Percentiles rank a stretch among this genome's conserved stretches.
Evolutionary conservation across 1,139 yeast genomes (phyloP).

Genomic region (Candida labiduridarum): DNA sequence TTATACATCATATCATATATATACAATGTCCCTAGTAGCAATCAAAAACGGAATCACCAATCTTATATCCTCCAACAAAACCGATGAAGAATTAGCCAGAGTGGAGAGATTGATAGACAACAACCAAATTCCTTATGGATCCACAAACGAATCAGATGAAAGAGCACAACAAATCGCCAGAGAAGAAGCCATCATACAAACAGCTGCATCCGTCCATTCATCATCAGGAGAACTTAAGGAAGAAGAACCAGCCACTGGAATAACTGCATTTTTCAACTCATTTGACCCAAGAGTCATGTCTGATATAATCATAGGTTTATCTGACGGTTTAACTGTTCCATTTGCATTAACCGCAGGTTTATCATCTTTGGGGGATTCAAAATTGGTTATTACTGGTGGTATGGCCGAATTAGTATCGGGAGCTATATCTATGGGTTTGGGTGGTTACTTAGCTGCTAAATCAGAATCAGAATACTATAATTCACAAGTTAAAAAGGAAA

Average conservation of each 20-base stretch:
- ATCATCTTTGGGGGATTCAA: constrained; percentile 74
- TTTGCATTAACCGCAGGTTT: constrained; percentile 84
- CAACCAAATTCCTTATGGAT: constrained; percentile 41
- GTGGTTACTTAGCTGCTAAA: constrained; percentile 80
- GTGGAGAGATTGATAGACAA: constrained; percentile 38
- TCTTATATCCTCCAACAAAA: constrained; percentile 23
- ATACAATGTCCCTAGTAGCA: constrained; percentile 40
- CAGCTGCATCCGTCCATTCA: constrained; percentile 17
- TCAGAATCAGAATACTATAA: constrained; percentile 74
- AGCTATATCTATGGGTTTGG: constrained; percentile 84
- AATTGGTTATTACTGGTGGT: constrained; percentile 80
- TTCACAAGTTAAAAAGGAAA: constrained; percentile 72
- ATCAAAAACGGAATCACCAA: constrained; percentile 38
- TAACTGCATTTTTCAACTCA: constrained; percentile 39
- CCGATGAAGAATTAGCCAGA: constrained; percentile 36
- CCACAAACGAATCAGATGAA: constrained; percentile 31
- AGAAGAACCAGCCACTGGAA: constrained; percentile 23
- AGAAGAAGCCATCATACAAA: constrained; percentile 40
- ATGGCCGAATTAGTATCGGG: constrained; percentile 84
- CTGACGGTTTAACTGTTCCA: constrained; percentile 83
- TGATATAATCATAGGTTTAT: constrained; percentile 75
- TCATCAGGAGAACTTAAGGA: constrained; percentile 25
- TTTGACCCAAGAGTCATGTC: constrained; percentile 78
- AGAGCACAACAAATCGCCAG: constrained; percentile 40
- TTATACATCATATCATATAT: not conserved